Evolutionary conservation across 768 basidiomycete genomes (phyloP), one percentile per base, ranked within the genome.

Genomic region (Hygrocybe punicea): DNA sequence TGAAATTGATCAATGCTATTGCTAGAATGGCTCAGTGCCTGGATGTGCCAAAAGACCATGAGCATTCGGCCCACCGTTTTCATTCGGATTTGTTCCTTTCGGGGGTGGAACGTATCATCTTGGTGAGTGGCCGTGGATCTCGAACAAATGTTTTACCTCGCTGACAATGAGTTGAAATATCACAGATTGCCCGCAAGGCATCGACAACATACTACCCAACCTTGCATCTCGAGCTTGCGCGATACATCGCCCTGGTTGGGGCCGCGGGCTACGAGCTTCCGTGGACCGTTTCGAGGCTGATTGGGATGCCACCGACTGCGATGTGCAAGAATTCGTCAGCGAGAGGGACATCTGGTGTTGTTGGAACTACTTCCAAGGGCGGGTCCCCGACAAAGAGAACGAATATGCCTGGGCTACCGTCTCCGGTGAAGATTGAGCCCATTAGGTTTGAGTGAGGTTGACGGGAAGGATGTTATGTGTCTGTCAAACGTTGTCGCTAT

Each of bases 171-270:
- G n/a, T 19, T 13, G 9, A 36, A 51, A 13, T 44, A 19, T 13
- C n/a, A 29, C 45, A 98, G 95, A 92, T 95, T 44, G 84, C 93
- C 1, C 89, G 97, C 51, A 98, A 98, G 72, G 93, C 97, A 14
- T 98, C 95, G 16, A 85, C 88, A 21, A 86, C 88, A 11, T 98
- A 97, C 71, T 99, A 99, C 70, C 93, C 94, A 0, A 88, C 85
- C 3, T 81, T 99, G 1, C 97, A 99, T 71, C 85, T 98, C 39
- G 96, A 99, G 71, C 76, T 99, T 51, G 83, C 93, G 13, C 84
- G 94, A 33, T 98, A 98, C 69, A 80, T 98, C 61, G 76, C 81
- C 1, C 79, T 84, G 59, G 84, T 87, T 2, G 72, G 72, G 23
- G 76, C 79, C 14, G 81, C 91, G 37, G 85, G 85, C 34, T 88